A percentile compares a stretch with the other conserved stretches of the same genome.
Evolutionary conservation across 2,329 filamentous ascomycete species (phyloP).

Genomic region (Fusarium sp.): DNA sequence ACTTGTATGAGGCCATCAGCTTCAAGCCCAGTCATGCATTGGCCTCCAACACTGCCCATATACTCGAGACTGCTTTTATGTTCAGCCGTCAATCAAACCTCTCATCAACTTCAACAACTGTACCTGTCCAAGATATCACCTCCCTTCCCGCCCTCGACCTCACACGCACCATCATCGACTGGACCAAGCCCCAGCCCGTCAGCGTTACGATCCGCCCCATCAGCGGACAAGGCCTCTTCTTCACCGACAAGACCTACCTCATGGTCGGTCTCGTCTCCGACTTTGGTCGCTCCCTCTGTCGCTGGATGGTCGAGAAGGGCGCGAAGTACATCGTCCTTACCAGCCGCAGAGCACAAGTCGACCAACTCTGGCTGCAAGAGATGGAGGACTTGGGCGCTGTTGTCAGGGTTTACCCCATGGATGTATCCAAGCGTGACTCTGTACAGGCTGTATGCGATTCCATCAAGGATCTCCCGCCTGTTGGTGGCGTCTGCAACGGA

Average conservation of each 20-base stretch:
- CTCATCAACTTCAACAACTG: neutral
- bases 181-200: neutral
- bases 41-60: neutral
- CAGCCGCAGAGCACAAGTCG: neutral
- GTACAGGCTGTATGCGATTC: neutral
- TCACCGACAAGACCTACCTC: neutral
- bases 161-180: neutral
- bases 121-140: neutral
- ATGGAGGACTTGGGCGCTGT: neutral
- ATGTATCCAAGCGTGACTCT: slow-evolving; percentile 1
- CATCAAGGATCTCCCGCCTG: neutral
- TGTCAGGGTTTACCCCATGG: neutral
- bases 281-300: neutral
- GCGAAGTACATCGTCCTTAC: neutral
- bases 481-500: neutral
- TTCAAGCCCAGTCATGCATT: neutral
- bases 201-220: neutral
- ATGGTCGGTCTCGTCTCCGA: slow-evolving; percentile 3
- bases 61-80: neutral
- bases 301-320: neutral
- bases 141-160: neutral
- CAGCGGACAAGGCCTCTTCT: neutral
- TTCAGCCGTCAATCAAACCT: neutral
- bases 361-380: neutral
- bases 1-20: neutral